Evolutionary conservation across 208 protist species (phyloP), one percentile per base, ranked within the genome.

Genomic region (Wallacemonas sp.): DNA sequence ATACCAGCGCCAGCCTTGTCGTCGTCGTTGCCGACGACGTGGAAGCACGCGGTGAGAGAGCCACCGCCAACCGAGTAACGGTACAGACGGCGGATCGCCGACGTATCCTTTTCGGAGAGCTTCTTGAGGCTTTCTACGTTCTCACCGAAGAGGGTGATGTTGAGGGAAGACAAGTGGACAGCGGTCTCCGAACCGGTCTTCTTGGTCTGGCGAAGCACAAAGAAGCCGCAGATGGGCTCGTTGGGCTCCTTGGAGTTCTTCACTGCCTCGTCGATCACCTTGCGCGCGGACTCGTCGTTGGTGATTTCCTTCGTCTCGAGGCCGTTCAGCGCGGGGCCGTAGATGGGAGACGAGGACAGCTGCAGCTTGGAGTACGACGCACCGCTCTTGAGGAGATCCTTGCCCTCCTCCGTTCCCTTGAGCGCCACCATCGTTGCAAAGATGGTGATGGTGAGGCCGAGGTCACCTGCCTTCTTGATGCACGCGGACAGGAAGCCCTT

Each of bases 51-150:
- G 19, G 77, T 55, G 8, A 76, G 55, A 61, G 80, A 85, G 70
- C 76, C 81, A 44, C 86, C 86, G 47, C 86, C 80, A 30, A 92
- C 64, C 26, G 72, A 76, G 72, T 92, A 92, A 77, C 86, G 86
- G 68, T 87, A 86, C 19, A 87, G 72, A 17, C 65, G 69, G 33
- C 27, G 72, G 29, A 83, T 81, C 49, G 75, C 74, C 12, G 70
- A 74, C 6, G 68, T 27, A 36, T 66, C 82, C 76, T 87, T 88
- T 24, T 72, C 69, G 68, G 82, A 81, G 26, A 92, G 49, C 11
- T 49, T 74, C 29, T 62, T 79, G 49, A 83, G 68, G 61, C 79
- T 72, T 24, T 78, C 77, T n/a, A 77, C 62, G 44, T 82, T 44
- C 23, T 85, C 72, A 9, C 72, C 70, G 21, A 76, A 71, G 32